phyloP scores from a whole-genome alignment of 495 filamentous ascomycete species.

The Neurospora sp. region DNA sequence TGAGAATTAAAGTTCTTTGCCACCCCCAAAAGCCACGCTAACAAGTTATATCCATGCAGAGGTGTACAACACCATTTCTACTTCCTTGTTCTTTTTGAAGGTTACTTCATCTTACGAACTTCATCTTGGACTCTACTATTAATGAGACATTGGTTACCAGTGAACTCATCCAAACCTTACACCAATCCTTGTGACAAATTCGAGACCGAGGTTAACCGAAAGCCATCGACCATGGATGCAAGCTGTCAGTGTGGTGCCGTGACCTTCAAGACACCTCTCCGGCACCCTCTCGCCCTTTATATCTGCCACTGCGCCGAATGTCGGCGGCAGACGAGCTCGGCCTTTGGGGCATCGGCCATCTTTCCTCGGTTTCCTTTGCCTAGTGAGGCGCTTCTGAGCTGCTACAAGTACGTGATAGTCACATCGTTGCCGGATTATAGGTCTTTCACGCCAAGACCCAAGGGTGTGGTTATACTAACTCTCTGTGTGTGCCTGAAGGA shows the following conservation, averaged over 20 bases:
- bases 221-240: constrained; percentile 34
- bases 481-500: neutral
- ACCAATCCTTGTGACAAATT: neutral
- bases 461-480: neutral
- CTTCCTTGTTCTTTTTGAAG: neutral
- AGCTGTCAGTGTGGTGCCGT: constrained; percentile 56
- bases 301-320: constrained; percentile 64
- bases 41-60: too few species aligned
- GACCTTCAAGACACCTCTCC: constrained; percentile 48
- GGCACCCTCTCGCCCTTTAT: constrained; percentile 47
- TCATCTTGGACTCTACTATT: neutral
- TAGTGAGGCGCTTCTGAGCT: constrained; percentile 28
- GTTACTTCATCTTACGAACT: neutral
- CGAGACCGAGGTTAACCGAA: neutral
- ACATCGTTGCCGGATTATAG: neutral
- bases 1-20: too few species aligned
- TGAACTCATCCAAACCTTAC: neutral
- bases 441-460: neutral
- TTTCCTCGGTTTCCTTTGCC: constrained; percentile 52
- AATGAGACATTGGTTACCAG: neutral
- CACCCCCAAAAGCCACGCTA: too few species aligned
- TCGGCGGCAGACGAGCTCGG: constrained; percentile 53
- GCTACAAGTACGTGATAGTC: constrained; percentile 33
- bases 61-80: neutral
- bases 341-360: constrained; percentile 58